Evolutionary conservation across 2,329 filamentous ascomycete species (phyloP).

Genomic region (Fonsecaea multimorphosa): DNA sequence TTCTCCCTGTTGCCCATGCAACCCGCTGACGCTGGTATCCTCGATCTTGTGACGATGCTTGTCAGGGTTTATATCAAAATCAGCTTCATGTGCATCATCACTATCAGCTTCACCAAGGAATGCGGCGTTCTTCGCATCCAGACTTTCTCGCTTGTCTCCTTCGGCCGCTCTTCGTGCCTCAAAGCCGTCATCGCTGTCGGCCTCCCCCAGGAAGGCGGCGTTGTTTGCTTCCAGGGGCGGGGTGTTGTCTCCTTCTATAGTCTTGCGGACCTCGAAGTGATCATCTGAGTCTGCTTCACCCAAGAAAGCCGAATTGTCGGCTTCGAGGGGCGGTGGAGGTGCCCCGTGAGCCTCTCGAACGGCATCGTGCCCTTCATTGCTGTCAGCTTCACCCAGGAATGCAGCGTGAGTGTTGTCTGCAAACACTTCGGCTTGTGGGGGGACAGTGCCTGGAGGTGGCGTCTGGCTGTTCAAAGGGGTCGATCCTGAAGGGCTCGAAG

Average conservation of each 20-base stretch:
- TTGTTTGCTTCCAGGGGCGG: constrained; percentile 28
- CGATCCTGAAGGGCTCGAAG: constrained; percentile 13
- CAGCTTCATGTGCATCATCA: constrained; percentile 36
- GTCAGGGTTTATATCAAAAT: constrained; percentile 33
- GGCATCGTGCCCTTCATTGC: constrained; percentile 34
- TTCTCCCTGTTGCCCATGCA: constrained; percentile 33
- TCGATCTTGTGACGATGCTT: constrained; percentile 34
- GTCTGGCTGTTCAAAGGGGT: constrained; percentile 16
- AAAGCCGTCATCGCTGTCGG: constrained; percentile 35
- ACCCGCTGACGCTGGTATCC: constrained; percentile 32
- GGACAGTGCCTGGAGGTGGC: constrained; percentile 15
- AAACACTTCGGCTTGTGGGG: constrained; percentile 18
- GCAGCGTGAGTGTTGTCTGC: constrained; percentile 27
- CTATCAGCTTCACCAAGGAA: constrained; percentile 36
- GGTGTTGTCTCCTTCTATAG: constrained; percentile 28
- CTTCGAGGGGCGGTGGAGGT: constrained; percentile 29
- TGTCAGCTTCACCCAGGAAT: constrained; percentile 38
- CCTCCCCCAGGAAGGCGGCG: constrained; percentile 33
- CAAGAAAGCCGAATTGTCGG: constrained; percentile 30
- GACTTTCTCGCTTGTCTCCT: constrained; percentile 29
- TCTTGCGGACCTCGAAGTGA: constrained; percentile 29
- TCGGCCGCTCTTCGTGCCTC: constrained; percentile 31
- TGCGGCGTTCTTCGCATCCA: constrained; percentile 29
- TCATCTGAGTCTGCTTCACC: constrained; percentile 35
- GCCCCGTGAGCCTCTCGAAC: constrained; percentile 25